Evolutionary conservation across 2,329 filamentous ascomycete genomes (phyloP).

Genomic region (Pyrenochaeta sp.): DNA sequence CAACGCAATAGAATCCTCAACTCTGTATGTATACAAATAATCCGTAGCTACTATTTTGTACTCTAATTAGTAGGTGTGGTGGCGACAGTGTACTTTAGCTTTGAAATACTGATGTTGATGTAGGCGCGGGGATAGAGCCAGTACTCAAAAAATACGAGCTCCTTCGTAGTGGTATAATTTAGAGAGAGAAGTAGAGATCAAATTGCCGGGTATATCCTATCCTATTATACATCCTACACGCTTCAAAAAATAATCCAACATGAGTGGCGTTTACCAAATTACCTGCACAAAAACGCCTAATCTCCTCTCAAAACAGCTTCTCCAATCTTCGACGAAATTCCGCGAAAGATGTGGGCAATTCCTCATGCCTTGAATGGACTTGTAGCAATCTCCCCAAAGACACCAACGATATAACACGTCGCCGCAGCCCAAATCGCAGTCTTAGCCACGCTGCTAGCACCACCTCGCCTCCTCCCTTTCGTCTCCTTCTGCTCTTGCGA

Average conservation of each 20-base stretch:
- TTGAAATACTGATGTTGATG: no score
- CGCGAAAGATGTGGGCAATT: no score
- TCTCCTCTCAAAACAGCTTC: not conserved
- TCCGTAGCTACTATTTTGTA: no score
- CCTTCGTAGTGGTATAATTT: no score
- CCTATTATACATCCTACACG: not conserved
- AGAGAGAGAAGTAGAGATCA: not conserved
- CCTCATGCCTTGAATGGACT: not conserved
- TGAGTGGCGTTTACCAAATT: not conserved
- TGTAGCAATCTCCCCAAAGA: conserved; percentile 35
- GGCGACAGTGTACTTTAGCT: no score
- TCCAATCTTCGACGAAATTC: not conserved
- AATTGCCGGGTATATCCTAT: not conserved
- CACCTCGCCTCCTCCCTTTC: conserved; percentile 19
- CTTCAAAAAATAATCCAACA: not conserved
- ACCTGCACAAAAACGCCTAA: not conserved
- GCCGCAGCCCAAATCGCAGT: conserved; percentile 41
- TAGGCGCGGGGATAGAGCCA: no score
- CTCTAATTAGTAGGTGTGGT: no score
- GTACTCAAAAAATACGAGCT: no score
- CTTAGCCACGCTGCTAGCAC: conserved; percentile 35
- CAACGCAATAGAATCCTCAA: no score
- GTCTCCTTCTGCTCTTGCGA: conserved; percentile 8
- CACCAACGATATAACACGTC: conserved; percentile 44
- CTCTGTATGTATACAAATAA: no score